Base-by-base conservation (phyloP, 371 early-diverging fungal genomes). In the Blakeslea trispora region DNA sequence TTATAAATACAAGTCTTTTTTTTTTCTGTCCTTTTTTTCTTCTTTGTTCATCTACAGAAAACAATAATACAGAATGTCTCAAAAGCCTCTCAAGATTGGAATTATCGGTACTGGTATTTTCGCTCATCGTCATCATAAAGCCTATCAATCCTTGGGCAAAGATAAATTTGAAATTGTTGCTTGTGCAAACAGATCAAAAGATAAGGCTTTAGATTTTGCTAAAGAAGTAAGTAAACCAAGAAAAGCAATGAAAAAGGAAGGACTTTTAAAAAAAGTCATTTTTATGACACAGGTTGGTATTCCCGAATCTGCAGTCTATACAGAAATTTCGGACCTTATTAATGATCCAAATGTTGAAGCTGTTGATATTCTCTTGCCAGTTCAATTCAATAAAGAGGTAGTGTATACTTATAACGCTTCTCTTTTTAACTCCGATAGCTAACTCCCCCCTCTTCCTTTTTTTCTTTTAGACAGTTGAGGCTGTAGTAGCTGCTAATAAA, bases 71-170 rank as follows among this genome's bases (percentile, higher is more conserved):
- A n/a, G 15, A 28, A 53, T 52, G 57, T 50, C 57, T 45, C 14
- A 49, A 19, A 44, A 58, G 53, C 75, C 79, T 55, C 68, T 79
- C 34, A 68, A 59, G 40, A 56, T 79, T 24, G 80, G 76, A 61
- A 79, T 79, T 44, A 70, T 79, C 24, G 79, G 79, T 39, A 79
- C 80, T 23, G 80, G 80, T 35, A 76, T 79, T 39, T 79, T 79
- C 55, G 80, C 80, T 49, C 61, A 74, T 40, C 76, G 80, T 42
- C 80, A 79, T 50, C 55, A 76, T 50, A 60, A 72, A 40, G 80
- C 80, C 17, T 76, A 71, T 39, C 41, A 60, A 37, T 63, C 68
- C 14, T 55, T 76, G 6, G 74, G 74, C 31, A 40, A 53, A 9
- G 69, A 74, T 41, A 76, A 76, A 54, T 79, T 66, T 39, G 45